phyloP scores from a whole-genome alignment of 306 rosid genomes.

The Prinsepia uniflora region DNA sequence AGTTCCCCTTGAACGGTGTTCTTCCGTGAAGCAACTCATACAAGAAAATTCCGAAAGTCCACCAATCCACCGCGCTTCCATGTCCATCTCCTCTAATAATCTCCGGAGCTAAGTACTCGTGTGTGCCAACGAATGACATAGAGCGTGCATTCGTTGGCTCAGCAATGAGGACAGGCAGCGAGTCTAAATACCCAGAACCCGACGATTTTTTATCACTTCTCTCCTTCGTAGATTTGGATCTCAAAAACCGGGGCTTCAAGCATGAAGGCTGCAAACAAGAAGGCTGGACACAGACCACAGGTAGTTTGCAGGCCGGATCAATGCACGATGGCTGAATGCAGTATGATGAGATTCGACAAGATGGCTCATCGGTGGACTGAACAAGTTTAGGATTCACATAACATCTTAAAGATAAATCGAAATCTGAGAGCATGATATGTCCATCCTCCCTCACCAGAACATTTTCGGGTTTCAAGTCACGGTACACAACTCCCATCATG shows the following conservation, averaged over 20 bases:
- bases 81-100: slow-evolving; percentile 65
- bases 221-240: slow-evolving; percentile 29
- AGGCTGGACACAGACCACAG: slow-evolving; percentile 38
- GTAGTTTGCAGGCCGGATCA: slow-evolving; percentile 50
- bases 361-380: slow-evolving; percentile 36
- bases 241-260: slow-evolving; percentile 42
- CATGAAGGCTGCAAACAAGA: slow-evolving; percentile 63
- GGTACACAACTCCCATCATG: slow-evolving; percentile 71
- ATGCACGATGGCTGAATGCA: slow-evolving; percentile 55
- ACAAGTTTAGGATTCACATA: slow-evolving; percentile 55
- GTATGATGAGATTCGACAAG: slow-evolving; percentile 43
- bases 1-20: slow-evolving; percentile 58
- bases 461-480: slow-evolving; percentile 58
- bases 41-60: slow-evolving; percentile 61
- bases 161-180: slow-evolving; percentile 43
- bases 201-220: slow-evolving; percentile 19
- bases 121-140: slow-evolving; percentile 63
- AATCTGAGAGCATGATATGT: slow-evolving; percentile 62
- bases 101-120: slow-evolving; percentile 61
- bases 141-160: slow-evolving; percentile 60
- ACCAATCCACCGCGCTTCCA: slow-evolving; percentile 70
- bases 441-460: slow-evolving; percentile 61
- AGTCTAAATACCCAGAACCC: slow-evolving; percentile 27
- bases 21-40: slow-evolving; percentile 47
- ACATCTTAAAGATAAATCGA: slow-evolving; percentile 50